These are phyloP conservation scores for Pistacia atlantica DNA, from an alignment of 345 rosid species.

Conservation along the genomic window DNA sequence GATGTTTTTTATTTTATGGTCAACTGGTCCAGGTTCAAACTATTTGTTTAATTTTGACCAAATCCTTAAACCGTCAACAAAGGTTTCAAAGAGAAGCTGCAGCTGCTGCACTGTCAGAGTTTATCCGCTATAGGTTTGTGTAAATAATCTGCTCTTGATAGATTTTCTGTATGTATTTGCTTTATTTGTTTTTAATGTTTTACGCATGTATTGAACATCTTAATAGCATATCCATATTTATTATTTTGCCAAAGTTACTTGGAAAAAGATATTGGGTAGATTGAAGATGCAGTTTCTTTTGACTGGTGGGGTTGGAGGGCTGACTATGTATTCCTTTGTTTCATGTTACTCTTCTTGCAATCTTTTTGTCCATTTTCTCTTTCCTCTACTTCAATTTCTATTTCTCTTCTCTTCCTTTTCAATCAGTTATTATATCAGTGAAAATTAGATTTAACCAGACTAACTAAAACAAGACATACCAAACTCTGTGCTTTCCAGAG, in stretches of 20 bases:
- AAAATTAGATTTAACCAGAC: too few relatives aligned
- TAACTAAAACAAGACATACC: not conserved
- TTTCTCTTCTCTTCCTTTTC: not conserved
- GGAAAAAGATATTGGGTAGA: not conserved
- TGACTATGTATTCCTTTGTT: too few relatives aligned
- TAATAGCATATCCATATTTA: not conserved
- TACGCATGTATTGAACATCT: not conserved
- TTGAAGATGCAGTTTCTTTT: not conserved
- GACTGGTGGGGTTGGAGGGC: too few relatives aligned
- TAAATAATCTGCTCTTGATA: not conserved
- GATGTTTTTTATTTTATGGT: conserved; percentile 4
- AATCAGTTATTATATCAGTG: not conserved
- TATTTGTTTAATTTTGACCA: conserved; percentile 73
- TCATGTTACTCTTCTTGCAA: not conserved
- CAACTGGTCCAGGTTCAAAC: conserved; percentile 60
- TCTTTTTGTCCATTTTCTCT: not conserved
- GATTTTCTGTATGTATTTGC: not conserved
- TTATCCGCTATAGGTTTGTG: conserved; percentile 91
- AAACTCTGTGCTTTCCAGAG: not conserved
- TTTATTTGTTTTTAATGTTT: conserved; percentile 1
- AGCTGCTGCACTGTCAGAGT: conserved; percentile 94
- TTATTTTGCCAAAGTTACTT: not conserved
- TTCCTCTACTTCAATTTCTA: not conserved
- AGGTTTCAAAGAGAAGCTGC: conserved; percentile 93
- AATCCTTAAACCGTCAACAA: conserved; percentile 67